Percentiles rank a stretch among this genome's conserved stretches.
These are phyloP conservation scores for Funneliformis caledonium DNA, from an alignment of 371 early-diverging fungal genomes.

Conservation along the genomic window DNA sequence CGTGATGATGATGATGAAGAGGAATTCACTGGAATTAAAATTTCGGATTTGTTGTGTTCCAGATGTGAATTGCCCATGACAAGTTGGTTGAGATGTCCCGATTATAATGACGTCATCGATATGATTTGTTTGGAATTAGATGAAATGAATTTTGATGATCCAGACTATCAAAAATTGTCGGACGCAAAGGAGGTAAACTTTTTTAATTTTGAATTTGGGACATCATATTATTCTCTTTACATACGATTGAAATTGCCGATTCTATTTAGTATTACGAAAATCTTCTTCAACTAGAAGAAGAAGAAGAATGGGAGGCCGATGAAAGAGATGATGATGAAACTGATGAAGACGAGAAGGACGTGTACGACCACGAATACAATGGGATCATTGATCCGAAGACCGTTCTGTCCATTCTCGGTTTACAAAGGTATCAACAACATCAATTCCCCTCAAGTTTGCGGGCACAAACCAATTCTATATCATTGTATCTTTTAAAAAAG, in stretches of 20 bases:
- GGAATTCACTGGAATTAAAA: not conserved
- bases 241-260: not conserved
- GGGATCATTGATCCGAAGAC: not conserved
- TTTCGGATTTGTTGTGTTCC: constrained; percentile 8
- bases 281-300: constrained; percentile 7
- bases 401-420: not conserved
- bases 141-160: constrained; percentile 15
- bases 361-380: not conserved
- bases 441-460: not conserved
- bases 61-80: not conserved
- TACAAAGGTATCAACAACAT: not conserved
- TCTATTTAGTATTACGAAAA: not conserved
- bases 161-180: constrained; percentile 8
- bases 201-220: not conserved
- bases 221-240: not conserved
- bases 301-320: not conserved
- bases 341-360: not conserved
- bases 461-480: not conserved
- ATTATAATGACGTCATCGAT: constrained; percentile 19
- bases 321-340: not conserved
- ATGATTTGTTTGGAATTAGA: constrained; percentile 18
- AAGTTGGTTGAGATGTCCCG: constrained; percentile 11
- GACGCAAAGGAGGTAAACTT: not conserved
- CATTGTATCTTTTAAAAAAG: not conserved
- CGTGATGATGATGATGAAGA: constrained; percentile 9